Evolutionary conservation across 805 yeast genomes (phyloP).

Genomic region (Lachancea thermotolerans): DNA sequence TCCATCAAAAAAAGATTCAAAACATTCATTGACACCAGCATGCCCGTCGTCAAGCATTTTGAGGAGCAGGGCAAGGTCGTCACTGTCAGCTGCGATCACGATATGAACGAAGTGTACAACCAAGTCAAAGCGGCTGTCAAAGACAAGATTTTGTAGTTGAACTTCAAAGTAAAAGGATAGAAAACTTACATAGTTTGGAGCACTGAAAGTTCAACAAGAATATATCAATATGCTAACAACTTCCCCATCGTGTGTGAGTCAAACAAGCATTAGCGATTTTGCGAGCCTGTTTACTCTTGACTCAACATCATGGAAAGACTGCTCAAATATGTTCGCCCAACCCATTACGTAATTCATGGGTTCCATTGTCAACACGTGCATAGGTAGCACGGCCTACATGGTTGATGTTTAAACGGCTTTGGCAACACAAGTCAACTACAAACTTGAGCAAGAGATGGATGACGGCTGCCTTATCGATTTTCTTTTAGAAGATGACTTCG

Average conservation of each 20-base stretch:
- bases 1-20: constrained; percentile 84
- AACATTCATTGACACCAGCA: constrained; percentile 78
- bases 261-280: no score
- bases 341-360: neutral
- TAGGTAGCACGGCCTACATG: neutral
- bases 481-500: constrained; percentile 3
- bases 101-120: constrained; percentile 70
- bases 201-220: no score
- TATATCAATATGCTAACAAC: no score
- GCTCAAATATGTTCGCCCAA: neutral
- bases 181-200: neutral
- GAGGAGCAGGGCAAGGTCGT: constrained; percentile 70
- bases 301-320: no score
- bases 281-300: no score
- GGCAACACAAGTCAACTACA: no score
- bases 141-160: constrained; percentile 27
- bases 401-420: no score
- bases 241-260: no score
- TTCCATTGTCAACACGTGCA: neutral
- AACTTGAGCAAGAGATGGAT: neutral
- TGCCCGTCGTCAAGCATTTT: constrained; percentile 88
- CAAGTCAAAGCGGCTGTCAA: constrained; percentile 63
- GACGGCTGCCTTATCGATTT: constrained; percentile 6
- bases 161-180: neutral
- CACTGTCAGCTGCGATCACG: constrained; percentile 67